These are phyloP conservation scores for Endogone sp. DNA, from an alignment of 192 early-diverging fungal species.

Conservation along the genomic window DNA sequence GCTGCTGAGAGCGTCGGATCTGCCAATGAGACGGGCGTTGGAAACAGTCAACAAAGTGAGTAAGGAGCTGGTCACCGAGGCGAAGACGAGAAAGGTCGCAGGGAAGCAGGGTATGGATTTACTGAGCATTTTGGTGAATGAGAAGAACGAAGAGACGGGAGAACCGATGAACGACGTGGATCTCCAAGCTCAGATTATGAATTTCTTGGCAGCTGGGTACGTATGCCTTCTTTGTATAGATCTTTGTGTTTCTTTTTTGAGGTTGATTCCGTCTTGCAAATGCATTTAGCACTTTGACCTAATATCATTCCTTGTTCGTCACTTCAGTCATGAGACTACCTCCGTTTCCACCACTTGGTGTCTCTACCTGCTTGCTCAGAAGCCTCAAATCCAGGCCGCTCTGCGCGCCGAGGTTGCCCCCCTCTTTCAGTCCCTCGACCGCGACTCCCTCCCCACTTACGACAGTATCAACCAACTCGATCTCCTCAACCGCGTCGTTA, in stretches of 20 bases:
- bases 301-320: not conserved
- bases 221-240: not conserved
- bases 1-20: not conserved
- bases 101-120: constrained; percentile 33
- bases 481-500: constrained; percentile 46
- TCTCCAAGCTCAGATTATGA: constrained; percentile 51
- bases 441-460: constrained; percentile 28
- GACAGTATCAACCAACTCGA: constrained; percentile 44
- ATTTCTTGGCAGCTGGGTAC: constrained; percentile 54
- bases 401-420: constrained; percentile 44
- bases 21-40: constrained; percentile 28
- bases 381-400: constrained; percentile 35
- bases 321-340: constrained; percentile 48
- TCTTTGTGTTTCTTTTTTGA: not conserved
- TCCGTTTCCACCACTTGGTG: constrained; percentile 43
- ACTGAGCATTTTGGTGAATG: constrained; percentile 36
- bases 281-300: constrained; percentile 1
- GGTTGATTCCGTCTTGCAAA: not conserved
- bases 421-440: constrained; percentile 23
- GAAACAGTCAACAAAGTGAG: constrained; percentile 27
- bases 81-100: constrained; percentile 7
- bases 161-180: constrained; percentile 36
- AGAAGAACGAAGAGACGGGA: constrained; percentile 35
- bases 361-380: constrained; percentile 41
- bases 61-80: constrained; percentile 29